phyloP scores from a whole-genome alignment of 805 yeast species.

The Komagataella pseudopastoris region DNA sequence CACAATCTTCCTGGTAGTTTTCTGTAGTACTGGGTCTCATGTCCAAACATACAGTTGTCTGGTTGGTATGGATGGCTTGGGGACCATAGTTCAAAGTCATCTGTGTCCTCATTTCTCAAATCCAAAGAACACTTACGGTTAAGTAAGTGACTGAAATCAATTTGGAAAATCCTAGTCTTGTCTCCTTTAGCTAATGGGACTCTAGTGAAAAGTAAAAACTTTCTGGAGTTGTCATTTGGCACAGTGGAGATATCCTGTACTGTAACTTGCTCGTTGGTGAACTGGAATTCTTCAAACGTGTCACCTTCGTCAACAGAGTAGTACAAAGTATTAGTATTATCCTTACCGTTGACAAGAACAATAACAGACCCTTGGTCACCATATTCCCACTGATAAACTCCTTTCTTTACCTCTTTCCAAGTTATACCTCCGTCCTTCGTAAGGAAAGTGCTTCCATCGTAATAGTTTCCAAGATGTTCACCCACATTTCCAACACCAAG shows the following conservation, averaged over 20 bases:
- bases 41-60: slow-evolving; percentile 55
- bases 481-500: slow-evolving; percentile 86
- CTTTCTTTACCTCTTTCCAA: slow-evolving; percentile 67
- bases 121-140: slow-evolving; percentile 36
- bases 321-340: slow-evolving; percentile 40
- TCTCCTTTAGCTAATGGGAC: slow-evolving; percentile 32
- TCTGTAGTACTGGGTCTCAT: slow-evolving; percentile 42
- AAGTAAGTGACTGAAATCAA: slow-evolving; percentile 42
- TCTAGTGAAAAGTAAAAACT: slow-evolving; percentile 53
- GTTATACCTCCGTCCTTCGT: slow-evolving; percentile 78
- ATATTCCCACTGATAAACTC: slow-evolving; percentile 79
- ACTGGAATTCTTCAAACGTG: slow-evolving; percentile 55
- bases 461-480: slow-evolving; percentile 29
- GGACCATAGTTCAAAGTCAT: slow-evolving; percentile 51
- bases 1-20: slow-evolving; percentile 55
- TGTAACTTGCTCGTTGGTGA: slow-evolving; percentile 42
- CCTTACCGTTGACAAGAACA: slow-evolving; percentile 50
- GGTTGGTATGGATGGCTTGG: slow-evolving; percentile 41
- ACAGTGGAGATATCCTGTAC: slow-evolving; percentile 71
- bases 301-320: slow-evolving; percentile 72
- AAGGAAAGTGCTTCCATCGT: slow-evolving; percentile 39
- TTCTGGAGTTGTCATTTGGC: slow-evolving; percentile 73
- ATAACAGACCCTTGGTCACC: slow-evolving; percentile 87
- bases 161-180: slow-evolving; percentile 33
- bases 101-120: slow-evolving; percentile 24